Evolutionary conservation across 495 filamentous ascomycete genomes (phyloP).

Genomic region (Neurospora sp.): DNA sequence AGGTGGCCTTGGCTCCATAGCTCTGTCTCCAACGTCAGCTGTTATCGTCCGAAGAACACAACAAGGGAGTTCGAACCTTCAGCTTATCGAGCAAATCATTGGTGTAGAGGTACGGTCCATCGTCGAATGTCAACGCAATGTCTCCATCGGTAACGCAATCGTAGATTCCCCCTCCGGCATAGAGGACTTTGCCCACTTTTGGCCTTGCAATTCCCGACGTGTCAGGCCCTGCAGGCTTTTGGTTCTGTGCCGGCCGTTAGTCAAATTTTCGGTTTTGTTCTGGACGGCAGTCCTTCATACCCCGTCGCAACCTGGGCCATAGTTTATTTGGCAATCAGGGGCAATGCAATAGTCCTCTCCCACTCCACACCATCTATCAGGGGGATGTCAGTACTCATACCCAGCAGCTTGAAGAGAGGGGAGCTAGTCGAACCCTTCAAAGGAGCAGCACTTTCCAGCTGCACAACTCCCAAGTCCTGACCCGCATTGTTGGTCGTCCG

Average conservation of each 20-base stretch:
- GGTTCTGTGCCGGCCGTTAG: constrained; percentile 28
- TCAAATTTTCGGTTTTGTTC: no score
- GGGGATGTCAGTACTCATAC: constrained; percentile 21
- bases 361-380: constrained; percentile 47
- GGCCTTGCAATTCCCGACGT: constrained; percentile 51
- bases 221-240: constrained; percentile 48
- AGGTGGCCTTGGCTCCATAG: constrained; percentile 62
- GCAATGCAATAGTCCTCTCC: constrained; percentile 52
- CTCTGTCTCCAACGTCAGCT: constrained; percentile 18
- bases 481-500: constrained; percentile 27
- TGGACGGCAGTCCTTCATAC: constrained; percentile 1
- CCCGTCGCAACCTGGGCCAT: constrained; percentile 56
- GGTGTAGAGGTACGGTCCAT: constrained; percentile 65
- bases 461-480: constrained; percentile 39
- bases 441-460: constrained; percentile 52
- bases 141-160: constrained; percentile 52
- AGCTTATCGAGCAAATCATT: constrained; percentile 58
- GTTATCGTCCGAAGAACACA: no score
- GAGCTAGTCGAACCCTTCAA: constrained; percentile 37
- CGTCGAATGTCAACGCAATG: constrained; percentile 70
- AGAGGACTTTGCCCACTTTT: constrained; percentile 46
- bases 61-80: constrained; percentile 15
- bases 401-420: constrained; percentile 1
- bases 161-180: constrained; percentile 54
- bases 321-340: constrained; percentile 62